Base-by-base conservation (phyloP, 1,284 basidiomycete genomes). In the Vanrija sp. region DNA sequence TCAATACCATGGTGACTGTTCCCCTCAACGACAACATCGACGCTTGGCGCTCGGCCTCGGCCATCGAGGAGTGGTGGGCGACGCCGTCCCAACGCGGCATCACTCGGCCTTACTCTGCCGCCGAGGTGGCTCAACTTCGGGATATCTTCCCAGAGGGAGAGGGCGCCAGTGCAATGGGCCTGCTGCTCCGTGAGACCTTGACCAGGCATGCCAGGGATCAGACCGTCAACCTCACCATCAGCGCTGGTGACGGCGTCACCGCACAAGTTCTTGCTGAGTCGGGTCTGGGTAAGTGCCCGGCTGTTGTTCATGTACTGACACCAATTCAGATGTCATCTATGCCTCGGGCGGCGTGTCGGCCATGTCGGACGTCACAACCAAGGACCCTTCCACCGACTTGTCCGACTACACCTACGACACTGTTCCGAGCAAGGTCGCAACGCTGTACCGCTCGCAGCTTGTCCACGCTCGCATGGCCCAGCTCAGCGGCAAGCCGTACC, bases 371-470 rank as follows among this genome's bases (percentile, higher is more conserved):
- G 47, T 47, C 3, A 37, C 50, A 10, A 49, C 51, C 7, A 41
- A 46, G 27, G 56, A 53, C 27, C 48, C 47, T 20, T 47, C 49
- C 12, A 45, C 42, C 24, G 58, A 54, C 45, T 24, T 50, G 4
- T 54, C 54, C 22, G 59, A 60, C 49, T 57, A 60, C 47, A 50
- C 59, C 4, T 60, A 60, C 20, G 56, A 60, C 35, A 51, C 59
- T 8, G 51, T 61, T 2, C 56, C 59, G 7, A 55, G 53, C 36
- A 55, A 53, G 23, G 56, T 61, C 10, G 35, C 51, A 7, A 45
- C 56, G n/a, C 54, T 57, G 36, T 41, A 54, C 23, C 53, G 53
- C 15, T 54, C 55, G 7, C 59, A 61, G 36, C 53, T 61, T 5
- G 50, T 50, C 18, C 53, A 55, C n/a, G 51, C 59, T 6, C 55